Percentiles rank a stretch among this genome's conserved stretches.
These are phyloP conservation scores for Parastagonospora avenae DNA, from an alignment of 2,329 filamentous ascomycete genomes.

Conservation along the genomic window DNA sequence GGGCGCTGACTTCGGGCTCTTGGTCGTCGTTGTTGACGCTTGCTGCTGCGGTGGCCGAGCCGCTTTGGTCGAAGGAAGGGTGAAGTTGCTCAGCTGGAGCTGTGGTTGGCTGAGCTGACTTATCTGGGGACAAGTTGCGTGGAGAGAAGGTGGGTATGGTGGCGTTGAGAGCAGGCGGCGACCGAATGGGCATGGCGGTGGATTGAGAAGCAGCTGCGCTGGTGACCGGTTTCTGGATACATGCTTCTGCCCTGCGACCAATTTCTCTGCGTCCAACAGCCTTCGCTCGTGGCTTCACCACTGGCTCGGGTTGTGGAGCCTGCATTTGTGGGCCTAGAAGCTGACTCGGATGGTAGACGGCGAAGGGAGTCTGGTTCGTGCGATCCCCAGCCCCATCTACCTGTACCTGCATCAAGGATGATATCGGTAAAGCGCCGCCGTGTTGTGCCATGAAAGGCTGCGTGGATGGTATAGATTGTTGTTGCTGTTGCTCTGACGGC, in stretches of 20 bases:
- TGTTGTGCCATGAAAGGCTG: conserved; percentile 12
- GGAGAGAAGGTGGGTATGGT: conserved; percentile 16
- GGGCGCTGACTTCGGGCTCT: conserved; percentile 55
- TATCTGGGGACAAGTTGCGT: conserved; percentile 26
- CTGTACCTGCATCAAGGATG: conserved; percentile 35
- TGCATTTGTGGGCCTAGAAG: conserved; percentile 21
- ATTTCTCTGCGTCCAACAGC: conserved; percentile 65
- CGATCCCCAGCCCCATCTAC: conserved; percentile 1
- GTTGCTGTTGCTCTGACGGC: conserved; percentile 51
- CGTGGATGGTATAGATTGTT: conserved; percentile 13
- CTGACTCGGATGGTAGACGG: conserved; percentile 33
- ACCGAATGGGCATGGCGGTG: conserved; percentile 43
- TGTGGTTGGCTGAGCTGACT: conserved; percentile 7
- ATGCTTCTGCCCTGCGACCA: conserved; percentile 63
- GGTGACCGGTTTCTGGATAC: conserved; percentile 50
- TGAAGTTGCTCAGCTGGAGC: conserved; percentile 20
- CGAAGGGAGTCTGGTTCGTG: conserved; percentile 25
- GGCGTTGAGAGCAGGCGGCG: conserved; percentile 25
- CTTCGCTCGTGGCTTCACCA: conserved; percentile 53
- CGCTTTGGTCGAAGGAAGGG: conserved; percentile 20
- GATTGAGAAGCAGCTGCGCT: conserved; percentile 29
- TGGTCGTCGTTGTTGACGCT: conserved; percentile 43
- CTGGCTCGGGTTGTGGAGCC: conserved; percentile 23
- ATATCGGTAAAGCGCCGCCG: conserved; percentile 30
- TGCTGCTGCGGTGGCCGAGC: conserved; percentile 50